Percentiles rank a stretch among this genome's conserved stretches.
Conservation (phyloP, 2,329 filamentous ascomycete species). For the Nemania abortiva region DNA sequence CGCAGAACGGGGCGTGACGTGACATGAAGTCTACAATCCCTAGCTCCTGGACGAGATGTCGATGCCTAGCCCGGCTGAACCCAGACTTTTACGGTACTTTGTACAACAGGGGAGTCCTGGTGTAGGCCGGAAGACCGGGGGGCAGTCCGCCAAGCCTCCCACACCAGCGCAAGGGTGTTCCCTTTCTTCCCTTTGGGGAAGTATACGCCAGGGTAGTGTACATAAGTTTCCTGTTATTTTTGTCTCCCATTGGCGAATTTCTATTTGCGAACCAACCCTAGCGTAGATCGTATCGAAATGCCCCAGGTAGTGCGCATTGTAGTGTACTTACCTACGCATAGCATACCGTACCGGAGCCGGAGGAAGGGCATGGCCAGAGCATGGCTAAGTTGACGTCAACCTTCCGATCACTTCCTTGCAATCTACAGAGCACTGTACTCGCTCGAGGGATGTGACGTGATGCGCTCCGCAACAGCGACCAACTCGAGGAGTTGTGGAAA, state of each 20-base stretch:
- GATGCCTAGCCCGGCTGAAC: conserved; percentile 37
- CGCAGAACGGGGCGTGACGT: conserved; percentile 39
- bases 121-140: conserved; percentile 38
- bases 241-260: conserved; percentile 32
- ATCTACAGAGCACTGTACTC: not conserved
- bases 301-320: conserved; percentile 10
- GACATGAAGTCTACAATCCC: conserved; percentile 39
- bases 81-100: conserved; percentile 15
- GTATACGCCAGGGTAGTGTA: not conserved
- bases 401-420: conserved; percentile 11
- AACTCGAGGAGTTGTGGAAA: not conserved
- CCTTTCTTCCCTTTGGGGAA: conserved; percentile 23
- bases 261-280: conserved; percentile 33
- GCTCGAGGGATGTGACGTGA: not conserved
- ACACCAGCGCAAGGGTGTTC: conserved; percentile 21
- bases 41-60: conserved; percentile 25
- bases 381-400: conserved; percentile 37
- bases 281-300: conserved; percentile 33
- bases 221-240: conserved; percentile 36
- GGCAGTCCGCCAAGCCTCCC: conserved; percentile 38
- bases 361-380: conserved; percentile 10
- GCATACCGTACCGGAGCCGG: conserved; percentile 16
- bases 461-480: conserved; percentile 13
- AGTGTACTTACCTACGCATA: not conserved
- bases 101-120: conserved; percentile 37